A percentile compares a stretch with the other conserved stretches of the same genome.
These are phyloP conservation scores for Beauveria varroae DNA, from an alignment of 2,329 filamentous ascomycete species.

Conservation along the genomic window DNA sequence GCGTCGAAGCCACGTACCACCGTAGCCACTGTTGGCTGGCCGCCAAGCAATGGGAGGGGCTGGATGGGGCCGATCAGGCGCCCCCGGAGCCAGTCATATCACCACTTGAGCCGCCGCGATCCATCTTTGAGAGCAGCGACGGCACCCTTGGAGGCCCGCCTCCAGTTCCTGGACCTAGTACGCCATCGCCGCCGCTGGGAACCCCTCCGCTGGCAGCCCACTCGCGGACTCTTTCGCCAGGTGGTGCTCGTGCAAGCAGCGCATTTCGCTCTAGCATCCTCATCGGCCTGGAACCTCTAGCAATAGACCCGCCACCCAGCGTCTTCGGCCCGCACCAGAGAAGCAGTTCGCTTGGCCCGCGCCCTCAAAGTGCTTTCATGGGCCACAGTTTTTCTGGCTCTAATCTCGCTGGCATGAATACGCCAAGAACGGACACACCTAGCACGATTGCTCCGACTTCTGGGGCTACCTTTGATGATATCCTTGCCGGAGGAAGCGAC, in stretches of 20 bases:
- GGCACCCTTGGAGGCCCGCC: conserved; percentile 19
- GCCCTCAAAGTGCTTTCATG: conserved; percentile 25
- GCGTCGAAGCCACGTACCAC: conserved; percentile 53
- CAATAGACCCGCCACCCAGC: conserved; percentile 25
- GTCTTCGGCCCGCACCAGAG: conserved; percentile 23
- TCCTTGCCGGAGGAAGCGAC: conserved; percentile 29
- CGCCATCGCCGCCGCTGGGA: conserved; percentile 22
- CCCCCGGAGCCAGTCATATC: conserved; percentile 28
- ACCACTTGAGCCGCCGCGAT: conserved; percentile 30
- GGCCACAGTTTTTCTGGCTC: conserved; percentile 27
- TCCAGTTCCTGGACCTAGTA: conserved; percentile 15
- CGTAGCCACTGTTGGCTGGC: conserved; percentile 50
- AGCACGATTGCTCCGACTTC: conserved; percentile 19
- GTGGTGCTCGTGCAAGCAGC: conserved; percentile 23
- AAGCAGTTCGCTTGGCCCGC: conserved; percentile 29
- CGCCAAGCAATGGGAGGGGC: conserved; percentile 41
- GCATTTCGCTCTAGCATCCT: conserved; percentile 35
- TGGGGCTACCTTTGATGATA: conserved; percentile 42
- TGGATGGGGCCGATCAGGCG: conserved; percentile 21
- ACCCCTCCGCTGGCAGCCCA: conserved; percentile 28
- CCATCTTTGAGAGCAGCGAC: conserved; percentile 26
- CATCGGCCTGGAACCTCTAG: conserved; percentile 36
- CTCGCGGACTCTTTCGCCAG: conserved; percentile 32
- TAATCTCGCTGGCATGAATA: conserved; percentile 25
- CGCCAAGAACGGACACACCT: conserved; percentile 14